Percentiles rank a stretch among this genome's conserved stretches.
Conservation (phyloP, 2,329 filamentous ascomycete genomes). For the Colletotrichum sp. region DNA sequence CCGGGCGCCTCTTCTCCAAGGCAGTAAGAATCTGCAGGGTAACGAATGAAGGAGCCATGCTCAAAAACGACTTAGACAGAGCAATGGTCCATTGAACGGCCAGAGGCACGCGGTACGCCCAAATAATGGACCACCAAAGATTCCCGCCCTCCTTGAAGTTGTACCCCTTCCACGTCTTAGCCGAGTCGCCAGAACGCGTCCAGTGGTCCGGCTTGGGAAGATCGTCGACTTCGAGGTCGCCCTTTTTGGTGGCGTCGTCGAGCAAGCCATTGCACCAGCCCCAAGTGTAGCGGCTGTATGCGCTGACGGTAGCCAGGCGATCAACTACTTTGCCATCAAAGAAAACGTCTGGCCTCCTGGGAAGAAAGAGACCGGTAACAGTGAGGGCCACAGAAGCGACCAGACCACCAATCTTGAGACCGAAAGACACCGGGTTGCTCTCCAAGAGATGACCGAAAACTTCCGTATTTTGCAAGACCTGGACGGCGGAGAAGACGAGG, state of each 20-base stretch:
- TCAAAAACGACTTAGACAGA: constrained; percentile 58
- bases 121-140: constrained; percentile 66
- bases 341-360: constrained; percentile 72
- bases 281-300: constrained; percentile 68
- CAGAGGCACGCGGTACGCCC: constrained; percentile 62
- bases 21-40: constrained; percentile 69
- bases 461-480: constrained; percentile 49
- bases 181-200: constrained; percentile 56
- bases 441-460: constrained; percentile 38
- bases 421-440: constrained; percentile 38
- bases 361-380: constrained; percentile 59
- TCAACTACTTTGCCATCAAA: constrained; percentile 66
- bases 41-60: constrained; percentile 73
- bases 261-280: constrained; percentile 67
- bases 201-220: constrained; percentile 65
- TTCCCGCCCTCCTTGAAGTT: constrained; percentile 40
- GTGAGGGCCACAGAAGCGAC: constrained; percentile 48
- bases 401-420: constrained; percentile 55
- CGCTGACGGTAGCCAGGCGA: constrained; percentile 63
- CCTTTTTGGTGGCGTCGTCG: constrained; percentile 58
- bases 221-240: constrained; percentile 65
- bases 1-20: constrained; percentile 61
- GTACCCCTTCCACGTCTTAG: constrained; percentile 52
- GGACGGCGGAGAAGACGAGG: constrained; percentile 46
- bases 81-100: constrained; percentile 65